A percentile compares a stretch with the other conserved stretches of the same genome.
phyloP scores from a whole-genome alignment of 371 early-diverging fungal genomes.

The Mucor ambiguus region DNA sequence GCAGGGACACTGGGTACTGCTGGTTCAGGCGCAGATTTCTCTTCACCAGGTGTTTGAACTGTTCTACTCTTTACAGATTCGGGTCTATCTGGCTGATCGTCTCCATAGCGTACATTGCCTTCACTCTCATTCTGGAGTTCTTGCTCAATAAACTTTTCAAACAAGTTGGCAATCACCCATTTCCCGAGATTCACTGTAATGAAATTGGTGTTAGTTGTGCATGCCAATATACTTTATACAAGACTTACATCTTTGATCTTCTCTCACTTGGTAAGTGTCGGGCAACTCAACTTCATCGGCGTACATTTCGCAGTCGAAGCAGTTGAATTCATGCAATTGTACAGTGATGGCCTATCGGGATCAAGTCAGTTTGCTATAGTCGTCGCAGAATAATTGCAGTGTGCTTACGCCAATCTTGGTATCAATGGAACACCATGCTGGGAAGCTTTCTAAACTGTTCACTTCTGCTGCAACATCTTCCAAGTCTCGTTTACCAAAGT shows the following conservation, averaged over 20 bases:
- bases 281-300: slow-evolving; percentile 68
- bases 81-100: slow-evolving; percentile 16
- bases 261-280: slow-evolving; percentile 53
- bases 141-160: slow-evolving; percentile 57
- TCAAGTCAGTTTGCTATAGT: background rate
- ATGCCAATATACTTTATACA: background rate
- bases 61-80: slow-evolving; percentile 15
- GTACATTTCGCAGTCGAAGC: slow-evolving; percentile 87
- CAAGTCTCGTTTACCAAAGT: slow-evolving; percentile 59
- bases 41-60: slow-evolving; percentile 12
- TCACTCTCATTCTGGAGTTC: slow-evolving; percentile 31
- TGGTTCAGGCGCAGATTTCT: background rate
- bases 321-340: slow-evolving; percentile 78
- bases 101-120: slow-evolving; percentile 13
- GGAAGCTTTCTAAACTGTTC: slow-evolving; percentile 79
- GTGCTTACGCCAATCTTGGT: slow-evolving; percentile 79
- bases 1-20: slow-evolving; percentile 10
- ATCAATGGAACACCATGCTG: slow-evolving; percentile 92
- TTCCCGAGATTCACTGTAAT: slow-evolving; percentile 76
- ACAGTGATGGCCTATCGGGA: slow-evolving; percentile 71
- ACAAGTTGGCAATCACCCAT: slow-evolving; percentile 81
- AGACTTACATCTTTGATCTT: slow-evolving; percentile 71
- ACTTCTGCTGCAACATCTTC: slow-evolving; percentile 65
- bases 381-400: background rate
- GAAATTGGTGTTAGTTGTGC: background rate